These are phyloP conservation scores for Nicotiana otophora DNA, from an alignment of 257 asterid genomes.

Conservation along the genomic window DNA sequence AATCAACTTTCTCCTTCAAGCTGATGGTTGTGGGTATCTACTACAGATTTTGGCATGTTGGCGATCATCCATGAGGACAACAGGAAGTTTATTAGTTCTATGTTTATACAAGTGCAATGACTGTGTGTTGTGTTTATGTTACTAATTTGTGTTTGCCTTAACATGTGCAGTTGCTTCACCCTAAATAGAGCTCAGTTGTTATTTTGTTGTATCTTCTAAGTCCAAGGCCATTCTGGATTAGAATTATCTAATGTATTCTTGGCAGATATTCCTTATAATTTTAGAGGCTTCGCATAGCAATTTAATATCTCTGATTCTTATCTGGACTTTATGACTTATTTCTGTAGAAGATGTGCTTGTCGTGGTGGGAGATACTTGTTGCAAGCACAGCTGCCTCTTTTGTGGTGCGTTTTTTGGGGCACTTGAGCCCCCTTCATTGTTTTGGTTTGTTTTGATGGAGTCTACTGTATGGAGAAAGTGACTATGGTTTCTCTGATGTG, in stretches of 20 bases:
- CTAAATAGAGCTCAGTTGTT: constrained; percentile 19
- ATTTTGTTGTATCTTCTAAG: constrained; percentile 13
- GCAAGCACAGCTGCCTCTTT: background rate
- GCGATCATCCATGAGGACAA: constrained; percentile 22
- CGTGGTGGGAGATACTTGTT: no score
- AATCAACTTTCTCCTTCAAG: constrained; percentile 7
- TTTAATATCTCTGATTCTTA: background rate
- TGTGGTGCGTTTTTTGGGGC: background rate
- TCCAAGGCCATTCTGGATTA: constrained; percentile 10
- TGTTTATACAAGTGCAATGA: background rate
- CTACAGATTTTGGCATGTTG: constrained; percentile 27
- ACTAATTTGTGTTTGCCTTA: constrained; percentile 22
- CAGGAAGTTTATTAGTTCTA: constrained; percentile 18
- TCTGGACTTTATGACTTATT: background rate
- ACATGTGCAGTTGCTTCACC: constrained; percentile 25
- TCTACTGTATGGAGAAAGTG: background rate
- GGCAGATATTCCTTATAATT: background rate
- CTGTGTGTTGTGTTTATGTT: constrained; percentile 12
- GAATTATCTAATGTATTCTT: background rate
- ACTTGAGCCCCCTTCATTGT: background rate
- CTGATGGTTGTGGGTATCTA: constrained; percentile 26
- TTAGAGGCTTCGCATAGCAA: background rate
- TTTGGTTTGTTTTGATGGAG: background rate
- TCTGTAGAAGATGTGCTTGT: background rate
- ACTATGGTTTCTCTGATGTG: constrained; percentile 17